Conservation (phyloP, 2,329 filamentous ascomycete genomes). For the Truncatella angustata region DNA sequence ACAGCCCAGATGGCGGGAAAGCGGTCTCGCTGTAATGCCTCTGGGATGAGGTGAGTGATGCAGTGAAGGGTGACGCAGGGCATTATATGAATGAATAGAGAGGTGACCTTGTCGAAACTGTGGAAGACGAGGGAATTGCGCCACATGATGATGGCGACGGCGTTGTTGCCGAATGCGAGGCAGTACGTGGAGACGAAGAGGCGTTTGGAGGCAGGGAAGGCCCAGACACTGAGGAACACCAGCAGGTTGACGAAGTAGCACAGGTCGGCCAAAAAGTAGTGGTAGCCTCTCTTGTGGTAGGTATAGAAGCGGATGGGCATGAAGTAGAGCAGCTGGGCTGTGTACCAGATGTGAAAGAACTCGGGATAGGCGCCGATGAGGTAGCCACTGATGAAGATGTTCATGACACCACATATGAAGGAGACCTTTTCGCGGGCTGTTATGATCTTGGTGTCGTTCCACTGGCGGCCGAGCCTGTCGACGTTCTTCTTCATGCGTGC, state of each 20-base stretch:
- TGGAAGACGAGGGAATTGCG: conserved; percentile 98
- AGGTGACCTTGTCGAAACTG: conserved; percentile 96
- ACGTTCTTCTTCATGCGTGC: conserved; percentile 84
- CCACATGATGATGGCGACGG: conserved; percentile 98
- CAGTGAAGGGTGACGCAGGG: conserved; percentile 92
- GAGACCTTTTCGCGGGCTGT: conserved; percentile 90
- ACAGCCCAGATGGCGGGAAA: conserved; percentile 88
- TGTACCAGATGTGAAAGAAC: conserved; percentile 92
- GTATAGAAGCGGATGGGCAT: conserved; percentile 94
- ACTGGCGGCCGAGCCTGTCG: conserved; percentile 79
- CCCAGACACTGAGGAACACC: conserved; percentile 78
- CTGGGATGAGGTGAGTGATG: conserved; percentile 76
- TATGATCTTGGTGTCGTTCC: conserved; percentile 87
- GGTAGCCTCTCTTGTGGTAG: conserved; percentile 87
- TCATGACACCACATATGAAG: conserved; percentile 94
- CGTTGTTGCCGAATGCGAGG: conserved; percentile 93
- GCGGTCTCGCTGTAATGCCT: conserved; percentile 61
- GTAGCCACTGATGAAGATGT: conserved; percentile 96
- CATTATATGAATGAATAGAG: conserved; percentile 99
- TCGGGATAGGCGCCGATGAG: conserved; percentile 83
- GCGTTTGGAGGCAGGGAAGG: conserved; percentile 85
- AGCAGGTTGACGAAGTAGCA: conserved; percentile 98
- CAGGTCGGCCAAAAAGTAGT: conserved; percentile 95
- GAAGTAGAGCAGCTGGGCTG: conserved; percentile 82
- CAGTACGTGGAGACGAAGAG: conserved; percentile 92